A percentile compares a stretch with the other conserved stretches of the same genome.
Conservation (phyloP, 2,329 filamentous ascomycete species). For the Colletotrichum scovillei region DNA sequence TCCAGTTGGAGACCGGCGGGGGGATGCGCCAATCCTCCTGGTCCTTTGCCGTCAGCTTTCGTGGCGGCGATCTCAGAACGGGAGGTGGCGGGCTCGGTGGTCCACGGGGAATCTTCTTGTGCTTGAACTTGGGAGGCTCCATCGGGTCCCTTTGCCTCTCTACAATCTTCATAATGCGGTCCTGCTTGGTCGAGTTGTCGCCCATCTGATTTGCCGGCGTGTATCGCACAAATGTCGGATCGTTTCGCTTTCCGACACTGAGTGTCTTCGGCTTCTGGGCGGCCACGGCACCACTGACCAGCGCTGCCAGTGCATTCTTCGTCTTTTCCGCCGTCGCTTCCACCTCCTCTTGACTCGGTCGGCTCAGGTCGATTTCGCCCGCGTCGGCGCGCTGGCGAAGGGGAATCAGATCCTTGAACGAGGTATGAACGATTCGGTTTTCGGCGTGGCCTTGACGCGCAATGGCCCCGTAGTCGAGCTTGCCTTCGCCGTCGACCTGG, state of each 20-base stretch:
- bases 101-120: constrained; percentile 96
- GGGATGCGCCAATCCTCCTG: constrained; percentile 94
- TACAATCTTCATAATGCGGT: constrained; percentile 98
- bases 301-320: constrained; percentile 82
- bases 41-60: constrained; percentile 95
- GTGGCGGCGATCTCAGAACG: constrained; percentile 92
- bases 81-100: constrained; percentile 93
- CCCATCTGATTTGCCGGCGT: constrained; percentile 98
- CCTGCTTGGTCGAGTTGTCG: constrained; percentile 84
- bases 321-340: constrained; percentile 87
- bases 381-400: constrained; percentile 92
- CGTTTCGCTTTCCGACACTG: constrained; percentile 81
- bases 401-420: constrained; percentile 96
- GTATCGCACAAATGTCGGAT: constrained; percentile 94
- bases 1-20: constrained; percentile 96
- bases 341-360: constrained; percentile 87
- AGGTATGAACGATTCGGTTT: constrained; percentile 87
- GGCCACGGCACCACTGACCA: constrained; percentile 87
- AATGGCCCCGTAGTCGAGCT: constrained; percentile 96
- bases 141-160: constrained; percentile 93
- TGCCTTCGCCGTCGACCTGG: constrained; percentile 90
- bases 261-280: constrained; percentile 97
- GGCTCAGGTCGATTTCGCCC: constrained; percentile 87
- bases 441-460: constrained; percentile 89
- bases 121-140: constrained; percentile 98